Base-by-base conservation (phyloP, 2,329 filamentous ascomycete genomes). In the Metarhizium rileyi region DNA sequence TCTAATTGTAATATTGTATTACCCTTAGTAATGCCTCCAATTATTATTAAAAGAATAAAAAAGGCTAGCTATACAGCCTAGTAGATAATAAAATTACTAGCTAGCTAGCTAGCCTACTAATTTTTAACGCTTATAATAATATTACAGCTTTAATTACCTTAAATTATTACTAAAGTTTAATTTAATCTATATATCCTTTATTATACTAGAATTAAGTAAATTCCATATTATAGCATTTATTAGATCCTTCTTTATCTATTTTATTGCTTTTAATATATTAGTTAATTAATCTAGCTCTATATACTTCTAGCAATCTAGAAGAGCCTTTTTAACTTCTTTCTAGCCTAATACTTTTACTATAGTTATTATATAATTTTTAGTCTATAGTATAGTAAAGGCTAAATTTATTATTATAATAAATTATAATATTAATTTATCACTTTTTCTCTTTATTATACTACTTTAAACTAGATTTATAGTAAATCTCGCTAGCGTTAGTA, bases 171-270 rank as follows among this genome's bases (percentile, higher is more conserved):
- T 16, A 38, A 38, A 20, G 16, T 38, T 38, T 14, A 14, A 38
- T 5, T 46, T 8, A 4, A 41, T 48, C 20, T 18, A 46, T 26
- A n/a, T 16, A 18, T 41, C 20, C 25, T 46, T 50, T 22, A 6
- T n/a, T 14, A 46, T 23, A 26, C 28, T 42, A 22, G 18, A 28
- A 5, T 35, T 35, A n/a, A 50, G 30, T 22, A 38, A 46, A 46
- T 46, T 46, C 23, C 25, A 50, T 22, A 46, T 46, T 4, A 46
- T 26, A 36, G 18, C 14, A 46, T 50, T 46, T 26, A 41, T 27
- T 20, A 26, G 20, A 14, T 50, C 35, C 23, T 41, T 45, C 35
- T 35, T 46, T 28, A 50, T 16, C 43, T 20, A 46, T 3, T 7
- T 35, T 10, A 50, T 46, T 23, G 45, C 22, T 18, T 33, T 38